Evolutionary conservation across 2,329 filamentous ascomycete species (phyloP).

Genomic region (Penicillium fuscoglaucum): DNA sequence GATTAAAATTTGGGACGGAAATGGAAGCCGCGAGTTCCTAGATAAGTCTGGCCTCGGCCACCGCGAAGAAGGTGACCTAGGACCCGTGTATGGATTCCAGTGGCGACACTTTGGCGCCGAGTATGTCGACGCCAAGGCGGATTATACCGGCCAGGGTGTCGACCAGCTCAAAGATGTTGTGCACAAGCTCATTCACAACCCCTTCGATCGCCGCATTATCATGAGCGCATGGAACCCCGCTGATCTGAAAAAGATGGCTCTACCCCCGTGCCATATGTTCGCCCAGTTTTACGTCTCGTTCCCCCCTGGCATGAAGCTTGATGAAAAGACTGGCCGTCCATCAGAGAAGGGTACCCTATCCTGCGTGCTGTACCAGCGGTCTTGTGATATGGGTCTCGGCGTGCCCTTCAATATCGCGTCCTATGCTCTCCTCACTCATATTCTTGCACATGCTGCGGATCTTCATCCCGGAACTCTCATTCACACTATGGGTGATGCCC

Average conservation of each 20-base stretch:
- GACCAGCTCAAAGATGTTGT: slow-evolving; percentile 93
- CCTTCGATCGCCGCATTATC: slow-evolving; percentile 87
- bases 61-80: slow-evolving; percentile 83
- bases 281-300: slow-evolving; percentile 90
- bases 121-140: slow-evolving; percentile 73
- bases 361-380: slow-evolving; percentile 89
- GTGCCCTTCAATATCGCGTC: slow-evolving; percentile 97
- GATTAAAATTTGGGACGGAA: slow-evolving; percentile 98
- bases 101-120: slow-evolving; percentile 97
- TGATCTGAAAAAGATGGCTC: slow-evolving; percentile 82
- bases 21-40: slow-evolving; percentile 86
- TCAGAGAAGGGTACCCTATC: slow-evolving; percentile 69
- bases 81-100: slow-evolving; percentile 97
- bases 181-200: slow-evolving; percentile 76
- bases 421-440: slow-evolving; percentile 91
- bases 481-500: slow-evolving; percentile 97
- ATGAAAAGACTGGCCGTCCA: slow-evolving; percentile 31
- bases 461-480: slow-evolving; percentile 83
- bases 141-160: slow-evolving; percentile 85
- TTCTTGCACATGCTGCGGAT: slow-evolving; percentile 85
- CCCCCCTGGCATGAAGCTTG: slow-evolving; percentile 46
- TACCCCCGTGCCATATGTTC: slow-evolving; percentile 97
- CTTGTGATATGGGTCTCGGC: slow-evolving; percentile 94
- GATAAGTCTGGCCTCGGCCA: slow-evolving; percentile 79
- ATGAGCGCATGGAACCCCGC: slow-evolving; percentile 91